These are phyloP conservation scores for Phytophthora chlamydospora DNA, from an alignment of 352 stramenopile genomes.

Conservation along the genomic window DNA sequence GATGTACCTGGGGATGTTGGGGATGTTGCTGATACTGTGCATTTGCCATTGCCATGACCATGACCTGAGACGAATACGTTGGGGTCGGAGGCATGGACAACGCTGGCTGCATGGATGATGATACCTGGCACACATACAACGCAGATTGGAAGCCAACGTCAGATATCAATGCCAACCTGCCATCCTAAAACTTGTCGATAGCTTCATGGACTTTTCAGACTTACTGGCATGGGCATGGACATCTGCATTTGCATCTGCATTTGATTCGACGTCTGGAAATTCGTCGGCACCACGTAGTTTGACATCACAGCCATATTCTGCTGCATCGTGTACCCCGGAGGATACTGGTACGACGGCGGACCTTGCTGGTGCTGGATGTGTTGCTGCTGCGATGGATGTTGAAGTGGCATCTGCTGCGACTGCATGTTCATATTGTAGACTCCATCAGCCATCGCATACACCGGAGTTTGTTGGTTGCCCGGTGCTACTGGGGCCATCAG, in stretches of 20 bases:
- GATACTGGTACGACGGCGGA: conserved; percentile 37
- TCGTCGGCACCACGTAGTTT: conserved; percentile 60
- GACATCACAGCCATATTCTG: conserved; percentile 47
- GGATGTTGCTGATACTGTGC: conserved; percentile 35
- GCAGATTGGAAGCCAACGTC: conserved; percentile 9
- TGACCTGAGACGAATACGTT: conserved; percentile 41
- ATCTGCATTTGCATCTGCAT: conserved; percentile 56
- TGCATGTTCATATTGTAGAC: conserved; percentile 48
- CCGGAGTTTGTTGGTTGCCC: conserved; percentile 28
- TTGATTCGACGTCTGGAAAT: conserved; percentile 38
- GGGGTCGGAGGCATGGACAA: conserved; percentile 38
- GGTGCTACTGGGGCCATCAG: conserved; percentile 24
- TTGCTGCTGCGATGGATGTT: conserved; percentile 24
- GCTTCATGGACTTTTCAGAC: conserved; percentile 2
- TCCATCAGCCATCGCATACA: conserved; percentile 57
- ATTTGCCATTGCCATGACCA: conserved; percentile 45
- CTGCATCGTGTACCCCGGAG: conserved; percentile 52
- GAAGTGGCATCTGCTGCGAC: conserved; percentile 28
- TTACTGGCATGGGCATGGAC: conserved; percentile 38
- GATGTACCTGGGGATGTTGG: conserved; percentile 31
- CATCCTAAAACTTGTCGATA: neutral
- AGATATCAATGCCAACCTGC: conserved; percentile 2
- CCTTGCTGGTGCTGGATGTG: conserved; percentile 34
- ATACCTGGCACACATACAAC: conserved; percentile 21
- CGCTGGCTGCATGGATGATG: conserved; percentile 34